These are phyloP conservation scores for Terana coerulea DNA, from an alignment of 768 basidiomycete genomes.

Conservation along the genomic window DNA sequence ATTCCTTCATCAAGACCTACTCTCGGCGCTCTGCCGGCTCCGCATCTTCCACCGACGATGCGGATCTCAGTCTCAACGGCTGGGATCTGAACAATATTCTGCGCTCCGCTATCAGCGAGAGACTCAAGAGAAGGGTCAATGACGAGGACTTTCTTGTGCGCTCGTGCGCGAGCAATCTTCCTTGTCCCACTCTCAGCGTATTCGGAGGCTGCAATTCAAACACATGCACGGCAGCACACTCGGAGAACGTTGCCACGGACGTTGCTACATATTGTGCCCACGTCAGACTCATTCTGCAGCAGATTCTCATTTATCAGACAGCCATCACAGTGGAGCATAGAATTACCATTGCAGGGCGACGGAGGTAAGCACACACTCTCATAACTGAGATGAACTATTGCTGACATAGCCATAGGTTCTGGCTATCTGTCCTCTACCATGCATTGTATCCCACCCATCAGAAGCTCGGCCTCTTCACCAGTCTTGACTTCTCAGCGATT, in stretches of 20 bases:
- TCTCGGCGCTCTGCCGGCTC: background rate
- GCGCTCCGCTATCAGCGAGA: background rate
- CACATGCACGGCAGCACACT: constrained; percentile 29
- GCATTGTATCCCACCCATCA: constrained; percentile 42
- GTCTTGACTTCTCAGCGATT: constrained; percentile 33
- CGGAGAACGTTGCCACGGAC: constrained; percentile 14
- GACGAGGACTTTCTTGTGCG: constrained; percentile 1
- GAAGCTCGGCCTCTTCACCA: constrained; percentile 39
- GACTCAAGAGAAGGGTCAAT: background rate
- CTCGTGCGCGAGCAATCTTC: background rate
- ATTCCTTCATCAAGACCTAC: constrained; percentile 19
- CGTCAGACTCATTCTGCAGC: constrained; percentile 43
- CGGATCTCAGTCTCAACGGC: background rate
- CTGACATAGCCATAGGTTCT: background rate
- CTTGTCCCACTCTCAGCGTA: background rate
- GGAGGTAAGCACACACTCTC: background rate
- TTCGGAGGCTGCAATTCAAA: constrained; percentile 1
- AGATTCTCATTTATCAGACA: constrained; percentile 38
- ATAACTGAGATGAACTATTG: background rate
- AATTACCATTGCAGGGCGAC: background rate
- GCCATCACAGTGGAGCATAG: constrained; percentile 2
- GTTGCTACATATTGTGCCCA: constrained; percentile 36
- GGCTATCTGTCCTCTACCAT: constrained; percentile 5
- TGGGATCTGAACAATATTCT: background rate
- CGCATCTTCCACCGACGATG: background rate